Evolutionary conservation across 441 rosid genomes (phyloP), one percentile per base, ranked within the genome.

Genomic region (Aleurites moluccanus): DNA sequence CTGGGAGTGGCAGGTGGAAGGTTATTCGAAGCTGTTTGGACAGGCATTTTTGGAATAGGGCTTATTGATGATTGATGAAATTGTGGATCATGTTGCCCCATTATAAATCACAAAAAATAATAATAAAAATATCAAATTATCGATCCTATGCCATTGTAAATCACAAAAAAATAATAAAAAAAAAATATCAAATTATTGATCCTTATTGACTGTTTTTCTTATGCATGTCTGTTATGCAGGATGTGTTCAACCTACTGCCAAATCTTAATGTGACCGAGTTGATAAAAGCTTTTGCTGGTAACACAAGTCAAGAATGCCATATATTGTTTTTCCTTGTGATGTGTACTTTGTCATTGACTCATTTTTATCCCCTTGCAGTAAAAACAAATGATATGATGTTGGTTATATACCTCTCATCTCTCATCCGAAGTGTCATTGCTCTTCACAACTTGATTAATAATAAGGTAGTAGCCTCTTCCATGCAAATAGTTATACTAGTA

Each of bases 271-370:
- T 88, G 47, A 73, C 82, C 3, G 93, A 90, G 70, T 77, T 90
- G 85, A 83, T 92, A 74, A 88, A 89, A 86, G 86, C 92, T 65
- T 92, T 90, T 79, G 85, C 91, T 42, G 91, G 97, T 88, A 78
- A 71, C 6, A 57, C 33, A 57, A 55, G 27, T 55, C 60, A 55
- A 18, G 0, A 21, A 6, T 18, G 11, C 2, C 84, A 60, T 14
- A 60, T 27, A 60, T 3, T n/a, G n/a, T n/a, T n/a, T 44, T 8
- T n/a, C n/a, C 20, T 38, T 6, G 13, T 3, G 21, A n/a, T 23
- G 1, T 62, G 23, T 20, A 88, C 88, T 73, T 82, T 88, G 86
- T 88, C 42, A 85, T 84, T 42, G 86, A 85, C 42, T 56, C 15
- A 23, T 68, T 30, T 63, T 64, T 70, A 57, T 53, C 23, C 1